Evolutionary conservation across 1,284 basidiomycete species (phyloP).

Genomic region (Tetrapyrgos nigripes): DNA sequence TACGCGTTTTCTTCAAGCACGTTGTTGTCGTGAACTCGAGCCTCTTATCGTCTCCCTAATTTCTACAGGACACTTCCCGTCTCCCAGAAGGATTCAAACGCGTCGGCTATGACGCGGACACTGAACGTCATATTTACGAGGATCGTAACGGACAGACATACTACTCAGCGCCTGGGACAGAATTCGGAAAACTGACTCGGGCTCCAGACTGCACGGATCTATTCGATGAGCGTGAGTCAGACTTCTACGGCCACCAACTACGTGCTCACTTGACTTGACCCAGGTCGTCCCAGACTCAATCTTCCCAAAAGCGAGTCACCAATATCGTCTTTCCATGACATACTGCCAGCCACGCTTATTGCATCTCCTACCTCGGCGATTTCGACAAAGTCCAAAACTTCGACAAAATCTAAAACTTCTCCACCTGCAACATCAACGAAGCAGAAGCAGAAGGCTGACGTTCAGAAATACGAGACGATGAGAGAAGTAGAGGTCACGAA

Average conservation of each 20-base stretch:
- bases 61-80: constrained; percentile 48
- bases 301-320: constrained; percentile 22
- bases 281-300: constrained; percentile 15
- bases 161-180: constrained; percentile 46
- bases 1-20: not conserved
- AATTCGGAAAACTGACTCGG: constrained; percentile 50
- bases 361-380: constrained; percentile 35
- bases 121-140: constrained; percentile 52
- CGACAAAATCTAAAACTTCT: not conserved
- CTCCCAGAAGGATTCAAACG: constrained; percentile 59
- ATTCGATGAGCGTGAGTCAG: not conserved
- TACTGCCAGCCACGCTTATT: constrained; percentile 51
- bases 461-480: not conserved
- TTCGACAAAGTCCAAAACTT: not conserved
- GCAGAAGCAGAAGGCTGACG: too few species aligned
- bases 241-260: not conserved
- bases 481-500: not conserved
- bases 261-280: not conserved
- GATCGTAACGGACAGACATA: constrained; percentile 53
- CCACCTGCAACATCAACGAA: not conserved
- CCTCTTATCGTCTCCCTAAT: not conserved
- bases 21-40: not conserved
- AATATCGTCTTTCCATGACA: constrained; percentile 49
- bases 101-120: constrained; percentile 60
- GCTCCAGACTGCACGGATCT: constrained; percentile 24